Conservation (phyloP, 345 rosid genomes). For the Crucihimalaya himalaica region DNA sequence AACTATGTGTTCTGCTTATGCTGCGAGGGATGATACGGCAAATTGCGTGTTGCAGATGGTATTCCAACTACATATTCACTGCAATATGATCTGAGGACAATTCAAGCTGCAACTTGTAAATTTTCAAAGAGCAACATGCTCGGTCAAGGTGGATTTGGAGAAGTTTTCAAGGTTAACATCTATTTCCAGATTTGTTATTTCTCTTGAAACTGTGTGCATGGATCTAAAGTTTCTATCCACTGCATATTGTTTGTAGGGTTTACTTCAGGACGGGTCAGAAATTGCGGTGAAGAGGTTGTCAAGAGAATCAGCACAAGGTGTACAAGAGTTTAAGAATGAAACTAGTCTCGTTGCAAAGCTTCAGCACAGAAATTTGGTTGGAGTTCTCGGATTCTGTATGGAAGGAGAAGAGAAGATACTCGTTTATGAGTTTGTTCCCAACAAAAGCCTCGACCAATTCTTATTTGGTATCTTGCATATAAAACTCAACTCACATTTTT, state of each 20-base stretch:
- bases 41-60: background rate
- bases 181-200: background rate
- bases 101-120: constrained; percentile 20
- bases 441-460: constrained; percentile 28
- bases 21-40: background rate
- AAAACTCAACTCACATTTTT: background rate
- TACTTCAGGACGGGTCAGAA: constrained; percentile 14
- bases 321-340: constrained; percentile 34
- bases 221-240: background rate
- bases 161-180: constrained; percentile 19
- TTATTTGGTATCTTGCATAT: background rate
- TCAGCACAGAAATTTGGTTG: constrained; percentile 29
- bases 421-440: constrained; percentile 24
- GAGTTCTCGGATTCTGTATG: constrained; percentile 24
- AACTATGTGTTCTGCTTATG: background rate
- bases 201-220: background rate
- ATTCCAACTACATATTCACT: background rate
- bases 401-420: constrained; percentile 38
- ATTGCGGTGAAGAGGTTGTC: constrained; percentile 30
- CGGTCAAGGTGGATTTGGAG: constrained; percentile 33
- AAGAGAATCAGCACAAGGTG: constrained; percentile 34
- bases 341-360: constrained; percentile 25
- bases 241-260: constrained; percentile 3
- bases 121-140: constrained; percentile 21
- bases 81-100: constrained; percentile 11